phyloP scores from a whole-genome alignment of 306 rosid species.

The Erythrophleum fordii region DNA sequence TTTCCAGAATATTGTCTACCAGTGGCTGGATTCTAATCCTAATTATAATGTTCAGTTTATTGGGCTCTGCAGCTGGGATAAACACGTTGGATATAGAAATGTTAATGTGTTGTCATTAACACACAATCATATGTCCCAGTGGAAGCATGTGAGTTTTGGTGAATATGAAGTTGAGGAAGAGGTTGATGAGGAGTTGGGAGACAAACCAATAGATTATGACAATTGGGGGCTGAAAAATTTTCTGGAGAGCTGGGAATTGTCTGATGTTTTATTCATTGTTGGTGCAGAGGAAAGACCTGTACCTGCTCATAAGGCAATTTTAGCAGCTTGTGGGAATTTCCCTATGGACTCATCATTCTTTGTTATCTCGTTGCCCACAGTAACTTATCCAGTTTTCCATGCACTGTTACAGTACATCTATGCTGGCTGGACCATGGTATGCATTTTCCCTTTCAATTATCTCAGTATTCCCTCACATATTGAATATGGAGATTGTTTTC shows the following conservation, averaged over 20 bases:
- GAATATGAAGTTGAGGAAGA: constrained; percentile 56
- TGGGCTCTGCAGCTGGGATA: constrained; percentile 99
- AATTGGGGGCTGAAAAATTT: constrained; percentile 85
- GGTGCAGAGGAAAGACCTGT: constrained; percentile 70
- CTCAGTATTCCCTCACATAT: neutral
- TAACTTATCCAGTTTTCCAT: constrained; percentile 64
- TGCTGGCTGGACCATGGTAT: constrained; percentile 82
- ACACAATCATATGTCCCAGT: constrained; percentile 60
- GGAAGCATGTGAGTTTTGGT: constrained; percentile 66
- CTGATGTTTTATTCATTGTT: constrained; percentile 69
- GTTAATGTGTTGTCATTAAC: constrained; percentile 74
- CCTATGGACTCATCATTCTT: constrained; percentile 56
- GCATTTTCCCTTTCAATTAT: constrained; percentile 2
- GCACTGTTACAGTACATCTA: constrained; percentile 86
- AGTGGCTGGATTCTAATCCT: constrained; percentile 87
- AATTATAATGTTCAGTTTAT: constrained; percentile 77
- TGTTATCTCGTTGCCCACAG: constrained; percentile 56
- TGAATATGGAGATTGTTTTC: neutral
- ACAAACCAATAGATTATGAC: constrained; percentile 54
- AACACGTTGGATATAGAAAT: constrained; percentile 89
- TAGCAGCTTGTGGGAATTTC: constrained; percentile 76
- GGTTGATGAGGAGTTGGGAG: constrained; percentile 47
- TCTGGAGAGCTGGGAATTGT: constrained; percentile 82
- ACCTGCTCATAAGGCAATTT: constrained; percentile 88
- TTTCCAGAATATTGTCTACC: constrained; percentile 83